A percentile compares a stretch with the other conserved stretches of the same genome.
Evolutionary conservation across 208 protist genomes (phyloP).

Genomic region (Endotrypanum monterogeii): DNA sequence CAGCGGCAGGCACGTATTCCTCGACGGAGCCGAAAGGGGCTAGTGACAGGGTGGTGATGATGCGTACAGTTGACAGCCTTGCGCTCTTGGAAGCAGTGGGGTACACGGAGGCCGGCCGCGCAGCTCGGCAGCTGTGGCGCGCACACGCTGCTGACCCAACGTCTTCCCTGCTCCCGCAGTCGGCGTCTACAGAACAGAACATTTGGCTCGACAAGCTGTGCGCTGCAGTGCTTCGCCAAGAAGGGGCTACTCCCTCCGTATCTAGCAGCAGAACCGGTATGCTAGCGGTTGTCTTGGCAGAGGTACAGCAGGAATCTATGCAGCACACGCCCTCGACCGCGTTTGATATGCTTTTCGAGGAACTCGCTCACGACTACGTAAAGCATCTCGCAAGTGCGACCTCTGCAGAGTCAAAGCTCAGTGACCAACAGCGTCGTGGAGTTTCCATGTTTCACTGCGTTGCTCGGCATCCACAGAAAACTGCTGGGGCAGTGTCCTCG

Average conservation of each 20-base stretch:
- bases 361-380: constrained; percentile 30
- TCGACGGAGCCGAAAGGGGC: background rate
- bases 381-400: background rate
- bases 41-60: background rate
- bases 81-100: constrained; percentile 25
- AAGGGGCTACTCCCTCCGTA: constrained; percentile 5
- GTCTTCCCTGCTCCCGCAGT: background rate
- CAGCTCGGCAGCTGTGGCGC: constrained; percentile 7
- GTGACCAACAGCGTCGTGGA: background rate
- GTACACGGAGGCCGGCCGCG: constrained; percentile 20
- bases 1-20: background rate
- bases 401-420: background rate
- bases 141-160: background rate
- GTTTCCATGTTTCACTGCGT: constrained; percentile 12
- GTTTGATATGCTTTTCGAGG: constrained; percentile 34
- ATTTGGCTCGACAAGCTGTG: constrained; percentile 13
- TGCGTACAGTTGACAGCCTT: constrained; percentile 5
- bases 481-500: background rate
- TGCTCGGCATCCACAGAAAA: background rate
- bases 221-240: constrained; percentile 6
- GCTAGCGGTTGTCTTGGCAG: background rate
- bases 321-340: background rate
- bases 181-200: background rate
- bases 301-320: constrained; percentile 6
- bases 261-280: background rate